phyloP scores from a whole-genome alignment of 2,329 filamentous ascomycete species.

The Sarocladium brachiariae region DNA sequence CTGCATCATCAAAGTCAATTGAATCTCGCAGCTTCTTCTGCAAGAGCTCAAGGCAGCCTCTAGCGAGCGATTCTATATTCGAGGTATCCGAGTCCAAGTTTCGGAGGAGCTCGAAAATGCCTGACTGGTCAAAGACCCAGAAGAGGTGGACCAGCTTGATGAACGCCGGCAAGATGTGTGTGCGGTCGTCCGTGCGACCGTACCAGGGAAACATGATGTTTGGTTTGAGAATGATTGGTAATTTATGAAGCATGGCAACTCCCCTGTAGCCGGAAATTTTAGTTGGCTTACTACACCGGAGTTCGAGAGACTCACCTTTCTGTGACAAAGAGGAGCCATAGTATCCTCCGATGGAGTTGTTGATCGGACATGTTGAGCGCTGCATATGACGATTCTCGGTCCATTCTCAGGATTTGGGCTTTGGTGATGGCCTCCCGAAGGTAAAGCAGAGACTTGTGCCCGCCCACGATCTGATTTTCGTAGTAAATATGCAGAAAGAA shows the following conservation, averaged over 20 bases:
- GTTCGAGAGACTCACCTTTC: slow-evolving; percentile 23
- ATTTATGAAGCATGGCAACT: slow-evolving; percentile 42
- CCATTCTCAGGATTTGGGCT: slow-evolving; percentile 41
- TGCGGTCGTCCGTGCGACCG: slow-evolving; percentile 28
- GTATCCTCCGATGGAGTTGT: slow-evolving; percentile 36
- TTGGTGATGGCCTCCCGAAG: slow-evolving; percentile 44
- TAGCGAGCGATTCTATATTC: slow-evolving; percentile 22
- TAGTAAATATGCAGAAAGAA: slow-evolving; percentile 48
- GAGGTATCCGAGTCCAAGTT: slow-evolving; percentile 26
- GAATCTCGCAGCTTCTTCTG: slow-evolving; percentile 30
- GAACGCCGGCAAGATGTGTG: slow-evolving; percentile 40
- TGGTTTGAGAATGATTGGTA: slow-evolving; percentile 37
- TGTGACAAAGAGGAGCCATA: slow-evolving; percentile 44
- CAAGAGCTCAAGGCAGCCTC: slow-evolving; percentile 29
- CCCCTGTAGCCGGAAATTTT: slow-evolving; percentile 24
- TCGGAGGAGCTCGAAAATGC: slow-evolving; percentile 39
- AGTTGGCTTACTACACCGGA: background rate
- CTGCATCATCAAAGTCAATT: slow-evolving; percentile 19
- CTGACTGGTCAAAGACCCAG: slow-evolving; percentile 42
- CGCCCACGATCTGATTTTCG: slow-evolving; percentile 40
- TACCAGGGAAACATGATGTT: slow-evolving; percentile 30
- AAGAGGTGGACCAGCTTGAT: slow-evolving; percentile 42
- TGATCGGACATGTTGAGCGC: slow-evolving; percentile 30
- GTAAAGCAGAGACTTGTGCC: slow-evolving; percentile 38
- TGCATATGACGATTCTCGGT: slow-evolving; percentile 35